Percentiles rank a stretch among this genome's conserved stretches.
These are phyloP conservation scores for Onygena corvina DNA, from an alignment of 2,329 filamentous ascomycete species.

Conservation along the genomic window DNA sequence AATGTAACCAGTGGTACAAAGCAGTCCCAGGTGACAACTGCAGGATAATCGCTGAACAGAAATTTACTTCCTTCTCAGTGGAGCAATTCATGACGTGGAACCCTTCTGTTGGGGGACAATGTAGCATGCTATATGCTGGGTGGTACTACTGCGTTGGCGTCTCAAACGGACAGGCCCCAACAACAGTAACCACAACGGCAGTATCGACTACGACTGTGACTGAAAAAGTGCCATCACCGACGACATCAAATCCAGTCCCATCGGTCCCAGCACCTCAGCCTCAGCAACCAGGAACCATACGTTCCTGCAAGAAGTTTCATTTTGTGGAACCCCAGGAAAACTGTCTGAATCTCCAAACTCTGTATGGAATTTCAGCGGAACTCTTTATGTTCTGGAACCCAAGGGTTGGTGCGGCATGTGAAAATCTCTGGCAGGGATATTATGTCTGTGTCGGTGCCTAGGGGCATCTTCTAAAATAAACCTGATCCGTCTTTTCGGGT, in stretches of 20 bases:
- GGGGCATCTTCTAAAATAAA: neutral
- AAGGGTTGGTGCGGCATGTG: neutral
- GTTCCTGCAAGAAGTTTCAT: slow-evolving; percentile 6
- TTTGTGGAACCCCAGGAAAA: slow-evolving; percentile 1
- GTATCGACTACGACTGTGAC: neutral
- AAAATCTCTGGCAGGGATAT: slow-evolving; percentile 8
- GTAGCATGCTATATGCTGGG: slow-evolving; percentile 2
- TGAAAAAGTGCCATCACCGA: neutral
- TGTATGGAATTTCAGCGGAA: slow-evolving; percentile 5
- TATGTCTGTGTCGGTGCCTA: slow-evolving; percentile 1
- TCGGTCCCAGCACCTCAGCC: neutral
- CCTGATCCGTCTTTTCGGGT: neutral
- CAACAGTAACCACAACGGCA: neutral
- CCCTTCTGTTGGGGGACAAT: neutral
- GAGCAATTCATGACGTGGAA: slow-evolving; percentile 6
- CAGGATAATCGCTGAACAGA: neutral
- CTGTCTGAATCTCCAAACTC: neutral
- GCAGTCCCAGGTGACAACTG: slow-evolving; percentile 1
- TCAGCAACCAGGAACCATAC: slow-evolving; percentile 6
- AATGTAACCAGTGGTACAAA: slow-evolving; percentile 1
- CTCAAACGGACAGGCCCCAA: neutral
- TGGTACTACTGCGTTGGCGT: slow-evolving; percentile 7
- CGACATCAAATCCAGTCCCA: neutral
- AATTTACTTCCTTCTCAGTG: neutral
- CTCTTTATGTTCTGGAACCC: slow-evolving; percentile 5